Conservation (phyloP, 495 filamentous ascomycete genomes). For the Penicillium roqueforti region DNA sequence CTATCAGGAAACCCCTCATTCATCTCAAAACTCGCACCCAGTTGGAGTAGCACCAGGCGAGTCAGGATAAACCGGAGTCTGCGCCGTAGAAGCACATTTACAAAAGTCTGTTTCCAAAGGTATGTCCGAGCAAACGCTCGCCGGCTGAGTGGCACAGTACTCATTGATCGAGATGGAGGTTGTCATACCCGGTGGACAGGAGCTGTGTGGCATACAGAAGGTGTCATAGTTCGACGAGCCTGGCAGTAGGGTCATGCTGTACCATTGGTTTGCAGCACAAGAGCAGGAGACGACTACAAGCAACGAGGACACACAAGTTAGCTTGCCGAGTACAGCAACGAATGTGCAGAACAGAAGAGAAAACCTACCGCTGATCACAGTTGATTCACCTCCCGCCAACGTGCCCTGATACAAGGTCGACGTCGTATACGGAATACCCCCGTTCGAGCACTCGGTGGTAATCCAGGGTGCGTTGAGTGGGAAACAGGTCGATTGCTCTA, state of each 20-base stretch:
- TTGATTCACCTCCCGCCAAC: slow-evolving; percentile 18
- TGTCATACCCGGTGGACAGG: slow-evolving; percentile 13
- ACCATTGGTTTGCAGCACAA: slow-evolving; percentile 24
- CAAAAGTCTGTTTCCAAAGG: background rate
- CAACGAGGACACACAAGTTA: background rate
- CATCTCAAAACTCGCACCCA: slow-evolving; percentile 13
- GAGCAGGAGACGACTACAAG: slow-evolving; percentile 22
- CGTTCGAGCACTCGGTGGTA: slow-evolving; percentile 27
- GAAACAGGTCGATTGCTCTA: slow-evolving; percentile 25
- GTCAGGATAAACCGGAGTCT: slow-evolving; percentile 16
- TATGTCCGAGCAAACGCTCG: background rate
- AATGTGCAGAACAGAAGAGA: background rate
- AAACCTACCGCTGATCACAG: slow-evolving; percentile 19
- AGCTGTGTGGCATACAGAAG: slow-evolving; percentile 27
- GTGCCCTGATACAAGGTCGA: slow-evolving; percentile 22
- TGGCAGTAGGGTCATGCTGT: slow-evolving; percentile 16
- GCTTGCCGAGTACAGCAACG: background rate
- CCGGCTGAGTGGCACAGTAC: slow-evolving; percentile 6
- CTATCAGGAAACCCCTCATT: no score
- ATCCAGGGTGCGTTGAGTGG: slow-evolving; percentile 24
- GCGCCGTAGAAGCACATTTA: background rate
- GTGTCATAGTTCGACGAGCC: slow-evolving; percentile 12
- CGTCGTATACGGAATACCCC: slow-evolving; percentile 20
- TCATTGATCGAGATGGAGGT: background rate
- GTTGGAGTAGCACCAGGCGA: slow-evolving; percentile 16